phyloP scores from a whole-genome alignment of 345 rosid genomes.

The Eucalyptus marginata region DNA sequence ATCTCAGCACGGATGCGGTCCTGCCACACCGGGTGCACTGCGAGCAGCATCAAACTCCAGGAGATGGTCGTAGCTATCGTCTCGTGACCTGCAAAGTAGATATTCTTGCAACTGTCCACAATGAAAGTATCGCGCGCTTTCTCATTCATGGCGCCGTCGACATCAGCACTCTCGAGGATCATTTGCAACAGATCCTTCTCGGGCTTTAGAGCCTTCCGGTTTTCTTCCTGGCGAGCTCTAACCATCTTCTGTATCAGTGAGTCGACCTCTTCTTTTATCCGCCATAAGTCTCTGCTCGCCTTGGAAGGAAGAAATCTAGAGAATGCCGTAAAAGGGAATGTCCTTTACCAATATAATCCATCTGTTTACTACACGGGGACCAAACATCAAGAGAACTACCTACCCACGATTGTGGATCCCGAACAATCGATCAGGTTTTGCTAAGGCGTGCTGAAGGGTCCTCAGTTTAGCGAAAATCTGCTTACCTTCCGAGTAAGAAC shows the following conservation, averaged over 20 bases:
- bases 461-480: slow-evolving; percentile 5
- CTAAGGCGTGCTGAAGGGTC: slow-evolving; percentile 4
- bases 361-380: neutral
- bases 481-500: slow-evolving; percentile 2
- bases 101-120: slow-evolving; percentile 20
- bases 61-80: slow-evolving; percentile 11
- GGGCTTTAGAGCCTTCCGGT: neutral
- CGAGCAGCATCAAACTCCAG: slow-evolving; percentile 23
- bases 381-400: neutral
- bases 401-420: neutral
- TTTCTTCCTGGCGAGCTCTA: slow-evolving; percentile 2
- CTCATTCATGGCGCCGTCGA: neutral
- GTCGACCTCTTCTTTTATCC: slow-evolving; percentile 2
- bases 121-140: neutral
- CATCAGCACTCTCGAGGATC: slow-evolving; percentile 3
- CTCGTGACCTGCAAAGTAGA: slow-evolving; percentile 24
- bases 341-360: neutral
- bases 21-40: slow-evolving; percentile 20
- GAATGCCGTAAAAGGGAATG: neutral
- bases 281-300: slow-evolving; percentile 2
- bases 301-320: neutral
- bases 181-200: slow-evolving; percentile 4
- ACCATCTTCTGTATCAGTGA: slow-evolving; percentile 1
- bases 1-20: slow-evolving; percentile 11
- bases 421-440: neutral